Base-by-base conservation (phyloP, 768 basidiomycete genomes). In the Suillus hirtellus region DNA sequence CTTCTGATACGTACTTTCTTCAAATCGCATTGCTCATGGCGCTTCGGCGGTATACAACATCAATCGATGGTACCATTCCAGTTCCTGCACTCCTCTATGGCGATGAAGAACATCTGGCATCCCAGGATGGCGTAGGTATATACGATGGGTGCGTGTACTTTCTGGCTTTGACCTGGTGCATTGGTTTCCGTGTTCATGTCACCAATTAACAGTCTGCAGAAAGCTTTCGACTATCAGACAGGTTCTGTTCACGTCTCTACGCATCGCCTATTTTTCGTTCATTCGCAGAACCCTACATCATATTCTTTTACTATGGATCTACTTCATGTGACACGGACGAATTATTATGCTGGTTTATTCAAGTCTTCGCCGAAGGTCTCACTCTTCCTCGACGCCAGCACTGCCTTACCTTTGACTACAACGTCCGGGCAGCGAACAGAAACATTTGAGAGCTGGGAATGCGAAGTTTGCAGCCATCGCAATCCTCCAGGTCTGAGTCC, bases 301-400 rank as follows among this genome's bases (percentile, higher is more conserved):
- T 75, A 82, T 44, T 95, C 93, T 0, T 89, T 95, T 69, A 79
- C 82, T 14, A 71, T 96, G 64, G 83, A 87, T 66, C 83, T 98
- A 19, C 76, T 81, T 0, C 78, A 77, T 66, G 80, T 98, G 55
- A 76, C 77, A 0, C 89, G 89, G 69, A 96, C 95, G 1, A 93
- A 97, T 60, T 84, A 90, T 74, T 98, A 96, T 72, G 88, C 89
- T 4, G 95, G 96, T 2, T 85, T 98, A 59, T 90, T 98, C 81
- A 90, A 85, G 60, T 95, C 92, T 3, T 93, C 91, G 0, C 70
- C 96, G 2, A 99, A 99, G 76, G 82, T 96, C 62, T 96, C 96
- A 1, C 77, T 96, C 4, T 80, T 87, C 70, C 81, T 94, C 37
- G 77, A 83, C 67, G 62, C 74, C 59, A 55, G 63, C n/a, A 67